Percentiles rank a stretch among this genome's conserved stretches.
Conservation (phyloP, 1,284 basidiomycete species). For the Peniophora sp. region DNA sequence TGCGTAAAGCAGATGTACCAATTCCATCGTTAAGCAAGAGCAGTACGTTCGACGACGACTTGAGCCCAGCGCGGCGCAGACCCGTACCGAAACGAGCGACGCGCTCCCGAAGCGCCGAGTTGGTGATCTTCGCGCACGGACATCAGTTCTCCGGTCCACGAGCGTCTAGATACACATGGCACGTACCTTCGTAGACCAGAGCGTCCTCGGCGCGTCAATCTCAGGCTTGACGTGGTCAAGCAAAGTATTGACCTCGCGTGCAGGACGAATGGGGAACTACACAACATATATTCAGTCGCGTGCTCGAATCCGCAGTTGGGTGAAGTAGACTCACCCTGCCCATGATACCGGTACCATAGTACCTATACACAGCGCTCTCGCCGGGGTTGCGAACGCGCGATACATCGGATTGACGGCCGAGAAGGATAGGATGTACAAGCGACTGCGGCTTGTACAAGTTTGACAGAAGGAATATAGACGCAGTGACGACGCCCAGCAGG, state of each 20-base stretch:
- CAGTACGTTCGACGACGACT: conserved; percentile 59
- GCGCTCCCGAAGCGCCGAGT: conserved; percentile 55
- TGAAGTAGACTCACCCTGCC: conserved; percentile 47
- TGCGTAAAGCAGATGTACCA: conserved; percentile 35
- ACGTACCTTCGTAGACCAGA: conserved; percentile 69
- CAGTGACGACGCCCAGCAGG: conserved; percentile 61
- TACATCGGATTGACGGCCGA: conserved; percentile 76
- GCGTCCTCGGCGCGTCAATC: conserved; percentile 55
- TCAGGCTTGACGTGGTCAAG: conserved; percentile 60
- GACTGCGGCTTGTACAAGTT: conserved; percentile 73
- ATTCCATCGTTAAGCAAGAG: conserved; percentile 68
- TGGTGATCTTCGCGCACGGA: conserved; percentile 49
- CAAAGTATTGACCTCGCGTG: conserved; percentile 61
- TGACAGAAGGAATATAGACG: conserved; percentile 65
- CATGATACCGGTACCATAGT: conserved; percentile 74
- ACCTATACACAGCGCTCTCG: conserved; percentile 75
- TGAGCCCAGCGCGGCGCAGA: conserved; percentile 51
- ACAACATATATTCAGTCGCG: background rate
- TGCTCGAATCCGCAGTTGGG: background rate
- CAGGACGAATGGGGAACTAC: conserved; percentile 65
- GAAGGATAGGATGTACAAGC: conserved; percentile 74
- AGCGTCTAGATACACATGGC: background rate
- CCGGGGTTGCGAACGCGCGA: conserved; percentile 66
- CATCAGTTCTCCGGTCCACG: background rate
- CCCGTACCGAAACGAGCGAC: conserved; percentile 62